Evolutionary conservation across 805 yeast genomes (phyloP).

Genomic region (Candida vaughaniae): DNA sequence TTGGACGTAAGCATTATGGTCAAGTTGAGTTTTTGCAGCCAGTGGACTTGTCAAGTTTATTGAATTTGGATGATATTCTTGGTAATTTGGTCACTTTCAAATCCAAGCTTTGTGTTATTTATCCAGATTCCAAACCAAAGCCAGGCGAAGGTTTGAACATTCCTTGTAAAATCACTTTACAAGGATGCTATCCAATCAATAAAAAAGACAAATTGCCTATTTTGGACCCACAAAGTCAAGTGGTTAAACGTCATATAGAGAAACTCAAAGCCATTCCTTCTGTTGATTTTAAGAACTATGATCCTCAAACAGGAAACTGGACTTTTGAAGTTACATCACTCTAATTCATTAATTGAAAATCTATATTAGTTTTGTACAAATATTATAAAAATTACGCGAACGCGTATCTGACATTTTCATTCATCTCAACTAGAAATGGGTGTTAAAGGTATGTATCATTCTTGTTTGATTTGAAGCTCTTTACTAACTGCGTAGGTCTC

Average conservation of each 20-base stretch:
- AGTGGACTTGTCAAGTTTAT: conserved; percentile 74
- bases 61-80: conserved; percentile 52
- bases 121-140: conserved; percentile 71
- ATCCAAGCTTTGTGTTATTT: conserved; percentile 60
- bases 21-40: conserved; percentile 73
- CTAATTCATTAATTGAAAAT: neutral
- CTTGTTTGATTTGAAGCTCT: neutral
- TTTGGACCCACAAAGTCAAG: conserved; percentile 72
- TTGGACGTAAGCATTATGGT: conserved; percentile 82
- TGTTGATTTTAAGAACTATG: conserved; percentile 71
- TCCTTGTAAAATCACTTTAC: conserved; percentile 68
- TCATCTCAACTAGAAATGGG: too few species aligned
- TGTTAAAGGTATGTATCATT: conserved; percentile 24
- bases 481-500: conserved; percentile 52
- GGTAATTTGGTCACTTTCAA: conserved; percentile 65
- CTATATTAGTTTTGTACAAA: too few species aligned
- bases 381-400: too few species aligned
- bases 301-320: conserved; percentile 74
- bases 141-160: conserved; percentile 82
- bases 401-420: too few species aligned
- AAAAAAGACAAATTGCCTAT: conserved; percentile 71
- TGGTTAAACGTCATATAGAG: conserved; percentile 65
- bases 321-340: conserved; percentile 52
- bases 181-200: conserved; percentile 77
- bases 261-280: conserved; percentile 60